These are phyloP conservation scores for Xerocomus minutiporus DNA, from an alignment of 1,284 basidiomycete species.

Conservation along the genomic window DNA sequence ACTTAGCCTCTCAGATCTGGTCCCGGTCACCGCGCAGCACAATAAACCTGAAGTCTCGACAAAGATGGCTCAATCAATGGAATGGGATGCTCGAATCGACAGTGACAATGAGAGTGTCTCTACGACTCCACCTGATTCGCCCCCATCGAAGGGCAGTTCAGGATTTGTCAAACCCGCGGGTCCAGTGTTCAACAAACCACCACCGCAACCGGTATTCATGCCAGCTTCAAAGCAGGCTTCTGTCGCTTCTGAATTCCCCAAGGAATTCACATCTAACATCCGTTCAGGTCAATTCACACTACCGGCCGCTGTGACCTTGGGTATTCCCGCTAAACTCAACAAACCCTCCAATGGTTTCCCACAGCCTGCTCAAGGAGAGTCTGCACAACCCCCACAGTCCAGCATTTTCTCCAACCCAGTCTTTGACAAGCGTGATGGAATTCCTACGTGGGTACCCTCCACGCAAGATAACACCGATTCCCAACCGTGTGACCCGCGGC, in stretches of 20 bases:
- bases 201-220: conserved; percentile 50
- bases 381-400: conserved; percentile 51
- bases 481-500: conserved; percentile 31
- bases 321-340: conserved; percentile 36
- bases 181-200: conserved; percentile 54
- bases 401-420: conserved; percentile 46
- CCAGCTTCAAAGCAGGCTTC: conserved; percentile 25
- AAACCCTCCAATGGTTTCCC: conserved; percentile 28
- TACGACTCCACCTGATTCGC: conserved; percentile 59
- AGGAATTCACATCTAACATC: conserved; percentile 30
- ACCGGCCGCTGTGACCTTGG: conserved; percentile 43
- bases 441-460: conserved; percentile 50
- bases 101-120: conserved; percentile 36
- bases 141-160: conserved; percentile 35
- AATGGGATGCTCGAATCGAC: background rate
- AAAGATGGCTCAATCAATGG: background rate
- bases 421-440: conserved; percentile 45
- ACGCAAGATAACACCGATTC: conserved; percentile 50
- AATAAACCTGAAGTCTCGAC: conserved; percentile 1
- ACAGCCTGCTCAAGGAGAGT: conserved; percentile 23
- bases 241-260: conserved; percentile 18
- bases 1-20: conserved; percentile 30
- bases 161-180: conserved; percentile 37
- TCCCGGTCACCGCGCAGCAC: background rate
- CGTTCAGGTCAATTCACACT: conserved; percentile 38